Conservation (phyloP, 257 asterid species). For the Phtheirospermum japonicum region DNA sequence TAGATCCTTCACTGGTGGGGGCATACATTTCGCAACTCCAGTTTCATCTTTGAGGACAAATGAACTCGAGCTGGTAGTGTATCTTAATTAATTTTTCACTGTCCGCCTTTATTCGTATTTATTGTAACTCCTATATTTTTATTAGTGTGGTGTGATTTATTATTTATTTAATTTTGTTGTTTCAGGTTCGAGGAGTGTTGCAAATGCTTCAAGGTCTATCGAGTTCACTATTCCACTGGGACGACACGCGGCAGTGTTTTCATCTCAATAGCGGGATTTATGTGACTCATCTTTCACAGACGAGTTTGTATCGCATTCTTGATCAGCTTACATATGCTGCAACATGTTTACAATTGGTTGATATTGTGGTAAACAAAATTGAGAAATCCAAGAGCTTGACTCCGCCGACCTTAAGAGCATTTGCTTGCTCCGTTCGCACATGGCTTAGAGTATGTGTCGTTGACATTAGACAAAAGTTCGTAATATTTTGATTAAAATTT, state of each 20-base stretch:
- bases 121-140: not conserved
- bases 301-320: slow-evolving; percentile 67
- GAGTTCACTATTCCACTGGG: slow-evolving; percentile 69
- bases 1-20: slow-evolving; percentile 55
- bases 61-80: slow-evolving; percentile 81
- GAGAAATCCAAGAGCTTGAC: slow-evolving; percentile 50
- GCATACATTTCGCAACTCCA: slow-evolving; percentile 66
- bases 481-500: not conserved
- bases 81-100: not conserved
- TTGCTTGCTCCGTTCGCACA: slow-evolving; percentile 62
- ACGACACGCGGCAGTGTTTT: slow-evolving; percentile 44
- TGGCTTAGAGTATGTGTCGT: slow-evolving; percentile 61
- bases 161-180: slow-evolving; percentile 10
- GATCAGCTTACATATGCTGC: slow-evolving; percentile 76
- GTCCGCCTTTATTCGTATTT: not conserved
- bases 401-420: slow-evolving; percentile 92
- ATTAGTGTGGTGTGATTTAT: not conserved
- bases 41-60: slow-evolving; percentile 50
- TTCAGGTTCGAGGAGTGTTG: slow-evolving; percentile 80
- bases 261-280: slow-evolving; percentile 57
- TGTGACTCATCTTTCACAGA: slow-evolving; percentile 76
- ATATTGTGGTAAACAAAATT: slow-evolving; percentile 50
- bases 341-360: slow-evolving; percentile 70
- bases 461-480: not conserved
- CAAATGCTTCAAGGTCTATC: slow-evolving; percentile 87